Base-by-base conservation (phyloP, 148 eudicot species). In the Simmondsia chinensis region DNA sequence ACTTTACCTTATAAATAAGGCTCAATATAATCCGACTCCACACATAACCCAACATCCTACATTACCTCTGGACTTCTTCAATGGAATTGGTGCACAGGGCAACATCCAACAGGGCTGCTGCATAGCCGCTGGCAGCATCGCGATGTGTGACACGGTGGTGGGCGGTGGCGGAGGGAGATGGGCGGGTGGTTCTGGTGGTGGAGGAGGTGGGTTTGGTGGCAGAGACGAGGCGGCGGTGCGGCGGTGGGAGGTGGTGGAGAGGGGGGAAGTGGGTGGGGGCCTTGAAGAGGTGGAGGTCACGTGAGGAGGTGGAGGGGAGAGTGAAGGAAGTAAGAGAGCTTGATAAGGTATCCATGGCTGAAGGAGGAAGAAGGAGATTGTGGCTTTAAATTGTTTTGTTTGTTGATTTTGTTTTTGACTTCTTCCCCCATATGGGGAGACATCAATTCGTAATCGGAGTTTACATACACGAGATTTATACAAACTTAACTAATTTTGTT, bases 61-160 rank as follows among this genome's bases (percentile, higher is more conserved):
- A n/a, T n/a, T n/a, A n/a, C n/a, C n/a, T 69, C 3, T 46, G 54
- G 12, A 80, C 65, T 29, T 18, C 57, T 5, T 39, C 51, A 1
- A 76, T 59, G 20, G 44, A 20, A 54, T 60, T 65, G 56, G 54
- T 57, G 37, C 32, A 27, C 7, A 57, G 57, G 0, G 81, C 68
- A 2, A 56, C 42, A 37, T 80, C 84, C 21, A 84, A 16, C n/a
- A 84, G 79, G 6, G 94, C 94, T 1, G 83, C 79, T 3, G 94
- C 94, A 35, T 84, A 84, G 26, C 94, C 94, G 19, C 66, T 71
- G 20, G 88, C 70, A n/a, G 82, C 54, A 16, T 51, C 49, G 0
- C 42, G 63, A 29, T 71, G 78, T 25, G 40, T 32, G 22, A 20
- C 30, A 41, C 16, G 59, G 33, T 27, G 38, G 27, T 28, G 54